phyloP scores from a whole-genome alignment of 495 filamentous ascomycete genomes.

The Glutinoglossum americanum region DNA sequence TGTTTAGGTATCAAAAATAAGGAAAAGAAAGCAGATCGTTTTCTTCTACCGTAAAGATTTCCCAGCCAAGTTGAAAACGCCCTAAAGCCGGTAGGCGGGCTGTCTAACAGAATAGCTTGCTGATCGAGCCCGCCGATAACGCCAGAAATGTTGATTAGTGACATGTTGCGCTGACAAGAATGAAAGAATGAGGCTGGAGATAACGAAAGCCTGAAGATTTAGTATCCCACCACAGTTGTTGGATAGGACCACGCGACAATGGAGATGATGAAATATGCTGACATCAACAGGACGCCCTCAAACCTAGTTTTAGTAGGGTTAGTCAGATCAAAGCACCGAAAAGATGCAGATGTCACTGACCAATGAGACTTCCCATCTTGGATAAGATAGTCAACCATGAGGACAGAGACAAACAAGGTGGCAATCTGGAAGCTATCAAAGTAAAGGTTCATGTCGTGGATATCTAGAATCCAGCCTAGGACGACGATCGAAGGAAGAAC shows the following conservation, averaged over 20 bases:
- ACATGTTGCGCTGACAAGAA: too few species aligned
- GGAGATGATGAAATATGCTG: slow-evolving; percentile 55
- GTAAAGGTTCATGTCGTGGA: slow-evolving; percentile 43
- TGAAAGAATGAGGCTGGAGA: too few species aligned
- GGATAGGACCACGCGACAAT: slow-evolving; percentile 11
- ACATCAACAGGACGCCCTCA: slow-evolving; percentile 53
- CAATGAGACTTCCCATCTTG: slow-evolving; percentile 36
- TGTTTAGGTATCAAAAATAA: too few species aligned
- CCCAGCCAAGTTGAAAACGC: too few species aligned
- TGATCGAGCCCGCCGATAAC: too few species aligned
- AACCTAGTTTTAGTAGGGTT: slow-evolving; percentile 42
- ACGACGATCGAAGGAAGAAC: slow-evolving; percentile 59
- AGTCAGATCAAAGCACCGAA: slow-evolving; percentile 1
- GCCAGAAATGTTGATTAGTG: too few species aligned
- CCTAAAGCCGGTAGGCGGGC: too few species aligned
- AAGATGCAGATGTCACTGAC: slow-evolving; percentile 9
- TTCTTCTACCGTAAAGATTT: too few species aligned
- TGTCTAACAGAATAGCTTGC: too few species aligned
- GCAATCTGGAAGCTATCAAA: slow-evolving; percentile 72
- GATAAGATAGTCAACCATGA: slow-evolving; percentile 71
- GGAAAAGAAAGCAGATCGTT: too few species aligned
- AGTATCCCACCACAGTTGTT: too few species aligned
- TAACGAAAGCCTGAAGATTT: too few species aligned
- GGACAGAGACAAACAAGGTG: slow-evolving; percentile 53
- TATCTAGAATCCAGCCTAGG: slow-evolving; percentile 61